Base-by-base conservation (phyloP, 129 eudicot genomes). In the Rutidosis leptorrhynchoides region DNA sequence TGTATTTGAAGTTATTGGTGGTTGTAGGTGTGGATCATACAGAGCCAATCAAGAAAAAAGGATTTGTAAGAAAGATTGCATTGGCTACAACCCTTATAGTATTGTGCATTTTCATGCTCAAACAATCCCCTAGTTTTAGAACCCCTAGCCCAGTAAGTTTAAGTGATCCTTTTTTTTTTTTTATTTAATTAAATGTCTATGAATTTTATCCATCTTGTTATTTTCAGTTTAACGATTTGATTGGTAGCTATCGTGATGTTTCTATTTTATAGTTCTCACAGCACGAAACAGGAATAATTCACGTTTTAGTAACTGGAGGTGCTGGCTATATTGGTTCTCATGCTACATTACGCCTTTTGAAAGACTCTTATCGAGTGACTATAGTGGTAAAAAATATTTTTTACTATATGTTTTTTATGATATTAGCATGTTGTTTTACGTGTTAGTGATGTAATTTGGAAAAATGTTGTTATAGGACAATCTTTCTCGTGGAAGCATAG, bases 291-390 rank as follows among this genome's bases (percentile, higher is more conserved):
- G 97, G 97, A 40, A 83, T 90, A 7, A 86, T 80, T 66, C 97
- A 90, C 43, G 97, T 86, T 11, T 78, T 90, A 27, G 97, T 90
- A 58, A 86, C 97, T 15, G 97, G 97, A 77, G 97, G 97, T 67
- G 97, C 95, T 70, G 97, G 97, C 23, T 90, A 86, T 75, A 90
- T 90, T 73, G 97, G 97, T 55, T 90, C 97, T 14, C 97, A 90
- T 70, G 97, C 97, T 64, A 73, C 88, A 58, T 71, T 86, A 73
- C 81, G 90, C 52, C 97, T 90, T 65, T 73, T 90, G 10, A 83
- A 82, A 73, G 95, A 90, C 45, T 67, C 77, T 25, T 85, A 86
- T 37, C 97, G 97, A 27, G 95, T 90, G 64, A 86, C 97, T 22
- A 80, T 90, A 79, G 95, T 90, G 97, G 95, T 90, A 86, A 30